Evolutionary conservation across 2,329 filamentous ascomycete species (phyloP).

Genomic region (Shiraia sp.): DNA sequence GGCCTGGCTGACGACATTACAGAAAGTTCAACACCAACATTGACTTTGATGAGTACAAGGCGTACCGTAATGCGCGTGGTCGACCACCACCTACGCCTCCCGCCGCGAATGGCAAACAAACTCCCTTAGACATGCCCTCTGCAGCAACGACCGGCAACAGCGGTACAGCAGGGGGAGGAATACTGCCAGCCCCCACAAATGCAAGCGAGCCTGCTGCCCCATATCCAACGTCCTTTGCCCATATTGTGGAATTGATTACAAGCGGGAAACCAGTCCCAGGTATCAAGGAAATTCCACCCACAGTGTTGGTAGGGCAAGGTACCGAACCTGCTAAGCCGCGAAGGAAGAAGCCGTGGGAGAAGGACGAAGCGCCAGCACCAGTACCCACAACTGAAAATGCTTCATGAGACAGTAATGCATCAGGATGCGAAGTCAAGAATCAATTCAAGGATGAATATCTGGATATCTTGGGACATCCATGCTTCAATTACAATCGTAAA

Average conservation of each 20-base stretch:
- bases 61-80: slow-evolving; percentile 56
- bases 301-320: slow-evolving; percentile 71
- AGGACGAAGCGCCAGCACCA: slow-evolving; percentile 43
- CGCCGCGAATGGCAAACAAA: slow-evolving; percentile 19
- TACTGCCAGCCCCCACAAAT: slow-evolving; percentile 27
- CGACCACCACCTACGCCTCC: slow-evolving; percentile 24
- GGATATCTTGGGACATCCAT: too few relatives aligned
- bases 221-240: slow-evolving; percentile 81
- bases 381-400: not conserved
- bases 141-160: slow-evolving; percentile 2
- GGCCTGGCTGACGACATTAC: slow-evolving; percentile 10
- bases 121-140: slow-evolving; percentile 7
- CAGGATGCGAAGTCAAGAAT: not conserved
- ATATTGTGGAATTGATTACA: slow-evolving; percentile 84
- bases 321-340: slow-evolving; percentile 56
- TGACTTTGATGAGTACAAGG: slow-evolving; percentile 69
- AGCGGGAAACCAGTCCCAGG: slow-evolving; percentile 82
- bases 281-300: slow-evolving; percentile 84
- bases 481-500: too few relatives aligned
- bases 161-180: slow-evolving; percentile 15
- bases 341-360: slow-evolving; percentile 81
- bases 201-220: slow-evolving; percentile 57
- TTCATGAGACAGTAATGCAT: not conserved
- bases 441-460: not conserved
- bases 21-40: slow-evolving; percentile 55